Base-by-base conservation (phyloP, 345 rosid species). In the Gossypium arboreum region DNA sequence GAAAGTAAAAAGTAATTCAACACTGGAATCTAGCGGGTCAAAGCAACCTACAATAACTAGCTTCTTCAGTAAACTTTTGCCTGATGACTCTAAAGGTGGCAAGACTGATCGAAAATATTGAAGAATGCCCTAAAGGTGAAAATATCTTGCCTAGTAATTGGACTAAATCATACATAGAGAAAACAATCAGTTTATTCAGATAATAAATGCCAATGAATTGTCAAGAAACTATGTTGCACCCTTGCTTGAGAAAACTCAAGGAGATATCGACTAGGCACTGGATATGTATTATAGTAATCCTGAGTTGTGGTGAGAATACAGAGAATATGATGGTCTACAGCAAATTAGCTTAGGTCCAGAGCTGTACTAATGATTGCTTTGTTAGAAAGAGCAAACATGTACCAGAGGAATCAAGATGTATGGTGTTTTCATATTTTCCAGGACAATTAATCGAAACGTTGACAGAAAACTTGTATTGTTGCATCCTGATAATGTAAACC, bases 31-130 rank as follows among this genome's bases (percentile, higher is more conserved):
- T 78, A 75, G 73, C 71, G 94, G 91, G n/a, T 77, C 91, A 34
- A 91, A 86, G 83, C 98, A 94, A 79, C 82, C 92, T 74, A 82
- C 84, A 13, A 92, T 94, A 20, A 94, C 97, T 70, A 89, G 85
- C 63, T 94, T 90, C 83, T 92, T 92, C 81, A 85, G 79, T 79
- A 94, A 87, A 83, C 25, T 59, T 73, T 60, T 77, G 69, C 78
- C 82, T 48, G 66, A 75, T 72, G 72, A 71, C 77, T 73, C 91
- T 72, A 81, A 79, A 66, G 81, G 71, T 74, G 79, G 50, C 75
- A 72, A 45, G 39, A n/a, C 63, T 75, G 78, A 58, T 70, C 34
- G 3, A 76, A 54, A 79, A 74, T 79, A 62, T 76, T 43, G 75
- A 80, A 72, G 77, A 81, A 41, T 81, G 73, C 81, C 76, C 72